Evolutionary conservation across 139 green algal genomes (phyloP).

Genomic region (Picochlorum sp.): DNA sequence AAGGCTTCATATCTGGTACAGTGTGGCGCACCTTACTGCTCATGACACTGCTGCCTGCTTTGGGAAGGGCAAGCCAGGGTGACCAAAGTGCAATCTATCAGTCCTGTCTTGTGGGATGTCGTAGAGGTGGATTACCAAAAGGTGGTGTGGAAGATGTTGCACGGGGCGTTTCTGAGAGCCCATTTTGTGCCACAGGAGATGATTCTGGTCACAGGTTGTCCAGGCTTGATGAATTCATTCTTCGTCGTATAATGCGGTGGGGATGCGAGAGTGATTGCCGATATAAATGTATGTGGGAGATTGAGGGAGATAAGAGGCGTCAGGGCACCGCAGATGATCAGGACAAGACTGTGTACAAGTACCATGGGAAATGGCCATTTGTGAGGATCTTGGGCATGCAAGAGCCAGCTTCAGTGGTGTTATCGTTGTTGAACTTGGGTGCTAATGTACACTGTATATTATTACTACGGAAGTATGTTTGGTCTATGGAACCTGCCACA

Average conservation of each 20-base stretch:
- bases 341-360: constrained; percentile 41
- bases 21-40: background rate
- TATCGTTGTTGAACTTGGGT: constrained; percentile 69
- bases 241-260: constrained; percentile 31
- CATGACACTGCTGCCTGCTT: constrained; percentile 1
- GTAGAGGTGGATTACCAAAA: background rate
- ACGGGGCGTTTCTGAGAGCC: background rate
- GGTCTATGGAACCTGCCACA: background rate
- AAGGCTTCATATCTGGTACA: background rate
- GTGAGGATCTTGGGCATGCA: constrained; percentile 55
- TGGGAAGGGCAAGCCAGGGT: background rate
- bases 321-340: background rate
- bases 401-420: constrained; percentile 55
- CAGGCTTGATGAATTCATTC: background rate
- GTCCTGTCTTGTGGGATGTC: background rate
- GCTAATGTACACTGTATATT: constrained; percentile 29
- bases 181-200: constrained; percentile 15
- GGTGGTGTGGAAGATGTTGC: background rate
- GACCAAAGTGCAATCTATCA: background rate
- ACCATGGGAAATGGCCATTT: constrained; percentile 89
- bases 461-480: background rate
- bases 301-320: constrained; percentile 21
- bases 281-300: constrained; percentile 70
- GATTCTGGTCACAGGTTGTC: background rate
- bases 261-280: constrained; percentile 55